These are phyloP conservation scores for Trichophaea hybrida DNA, from an alignment of 2,329 filamentous ascomycete species.

Conservation along the genomic window DNA sequence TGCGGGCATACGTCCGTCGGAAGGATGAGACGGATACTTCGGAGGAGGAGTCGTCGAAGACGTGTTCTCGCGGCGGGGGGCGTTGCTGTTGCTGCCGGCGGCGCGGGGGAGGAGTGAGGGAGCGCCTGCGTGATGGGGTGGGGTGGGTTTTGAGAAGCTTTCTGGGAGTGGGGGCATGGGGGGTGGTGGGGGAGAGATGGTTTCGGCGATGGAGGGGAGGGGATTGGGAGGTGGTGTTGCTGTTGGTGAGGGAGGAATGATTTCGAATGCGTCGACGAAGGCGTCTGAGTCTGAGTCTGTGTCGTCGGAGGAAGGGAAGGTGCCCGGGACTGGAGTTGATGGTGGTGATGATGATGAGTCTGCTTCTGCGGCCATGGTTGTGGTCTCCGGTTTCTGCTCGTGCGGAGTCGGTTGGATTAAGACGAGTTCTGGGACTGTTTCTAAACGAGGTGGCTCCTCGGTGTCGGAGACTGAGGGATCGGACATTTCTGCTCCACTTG, in stretches of 20 bases:
- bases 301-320: background rate
- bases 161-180: constrained; percentile 6
- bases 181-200: background rate
- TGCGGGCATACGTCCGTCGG: background rate
- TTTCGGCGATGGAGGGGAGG: background rate
- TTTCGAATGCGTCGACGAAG: constrained; percentile 13
- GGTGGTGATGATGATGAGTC: background rate
- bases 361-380: background rate
- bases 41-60: background rate
- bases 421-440: constrained; percentile 6
- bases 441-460: background rate
- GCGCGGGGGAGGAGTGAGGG: background rate
- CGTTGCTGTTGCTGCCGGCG: background rate
- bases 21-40: constrained; percentile 1
- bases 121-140: background rate
- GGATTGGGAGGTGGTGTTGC: background rate
- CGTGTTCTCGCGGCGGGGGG: background rate
- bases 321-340: background rate
- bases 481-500: background rate
- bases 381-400: constrained; percentile 6
- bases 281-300: constrained; percentile 4
- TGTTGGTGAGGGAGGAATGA: background rate
- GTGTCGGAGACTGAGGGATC: background rate
- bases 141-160: constrained; percentile 1
- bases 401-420: constrained; percentile 8